Conservation (phyloP, 2,329 filamentous ascomycete species). For the Sporothrix schenckii region DNA sequence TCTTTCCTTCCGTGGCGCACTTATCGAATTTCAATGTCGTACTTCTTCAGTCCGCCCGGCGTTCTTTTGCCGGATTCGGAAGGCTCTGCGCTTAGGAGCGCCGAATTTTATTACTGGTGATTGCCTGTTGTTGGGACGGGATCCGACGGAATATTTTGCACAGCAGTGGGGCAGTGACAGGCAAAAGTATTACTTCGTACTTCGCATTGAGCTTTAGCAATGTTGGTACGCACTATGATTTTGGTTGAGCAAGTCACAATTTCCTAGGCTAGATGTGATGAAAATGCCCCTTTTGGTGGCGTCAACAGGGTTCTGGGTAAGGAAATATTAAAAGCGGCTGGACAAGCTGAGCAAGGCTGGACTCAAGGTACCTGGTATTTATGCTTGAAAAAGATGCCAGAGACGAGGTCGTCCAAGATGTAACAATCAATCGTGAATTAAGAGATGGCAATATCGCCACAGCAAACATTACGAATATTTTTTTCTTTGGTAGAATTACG, state of each 20-base stretch:
- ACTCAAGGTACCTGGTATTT: background rate
- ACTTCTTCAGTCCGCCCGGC: slow-evolving; percentile 8
- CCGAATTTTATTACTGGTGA: slow-evolving; percentile 6
- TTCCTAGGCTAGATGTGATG: background rate
- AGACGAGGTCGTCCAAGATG: background rate
- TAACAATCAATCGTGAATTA: background rate
- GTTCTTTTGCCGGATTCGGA: slow-evolving; percentile 3
- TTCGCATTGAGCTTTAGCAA: background rate
- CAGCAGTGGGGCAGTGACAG: slow-evolving; percentile 1
- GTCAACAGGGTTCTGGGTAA: slow-evolving; percentile 18
- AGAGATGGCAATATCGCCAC: background rate
- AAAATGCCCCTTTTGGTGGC: slow-evolving; percentile 8
- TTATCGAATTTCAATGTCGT: background rate
- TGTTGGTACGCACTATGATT: background rate
- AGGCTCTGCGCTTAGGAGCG: slow-evolving; percentile 1
- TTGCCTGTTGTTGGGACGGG: slow-evolving; percentile 14
- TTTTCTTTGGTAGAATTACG: background rate
- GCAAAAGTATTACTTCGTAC: no score
- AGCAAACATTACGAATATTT: background rate
- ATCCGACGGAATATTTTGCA: slow-evolving; percentile 11
- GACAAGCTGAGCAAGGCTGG: background rate
- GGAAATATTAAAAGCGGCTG: slow-evolving; percentile 10
- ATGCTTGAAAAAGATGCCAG: background rate
- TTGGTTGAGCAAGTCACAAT: background rate
- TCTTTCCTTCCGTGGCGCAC: background rate